Conservation (phyloP, 192 early-diverging fungal genomes). For the Spizellomyces sp. region DNA sequence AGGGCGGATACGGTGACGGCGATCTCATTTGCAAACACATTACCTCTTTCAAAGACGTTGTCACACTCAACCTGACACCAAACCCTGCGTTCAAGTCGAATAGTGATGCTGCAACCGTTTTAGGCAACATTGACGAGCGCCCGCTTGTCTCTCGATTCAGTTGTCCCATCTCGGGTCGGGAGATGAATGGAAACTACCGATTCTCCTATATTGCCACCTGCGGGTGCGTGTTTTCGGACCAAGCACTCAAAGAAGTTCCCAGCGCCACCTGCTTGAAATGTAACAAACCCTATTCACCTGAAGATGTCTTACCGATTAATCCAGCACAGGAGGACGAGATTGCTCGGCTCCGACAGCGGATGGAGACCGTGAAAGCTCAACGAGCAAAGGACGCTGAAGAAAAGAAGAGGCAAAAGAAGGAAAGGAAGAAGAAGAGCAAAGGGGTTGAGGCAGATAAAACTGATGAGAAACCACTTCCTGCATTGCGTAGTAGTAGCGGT, state of each 20-base stretch:
- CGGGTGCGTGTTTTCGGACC: slow-evolving; percentile 80
- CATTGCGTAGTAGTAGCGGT: slow-evolving; percentile 15
- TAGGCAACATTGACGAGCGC: slow-evolving; percentile 40
- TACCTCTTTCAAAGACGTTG: slow-evolving; percentile 70
- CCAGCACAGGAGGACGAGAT: slow-evolving; percentile 61
- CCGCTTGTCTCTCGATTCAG: slow-evolving; percentile 46
- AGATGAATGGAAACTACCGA: slow-evolving; percentile 83
- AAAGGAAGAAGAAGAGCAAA: slow-evolving; percentile 32
- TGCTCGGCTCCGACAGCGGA: slow-evolving; percentile 54
- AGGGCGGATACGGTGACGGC: slow-evolving; percentile 72
- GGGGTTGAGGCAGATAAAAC: slow-evolving; percentile 12
- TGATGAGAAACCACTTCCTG: background rate
- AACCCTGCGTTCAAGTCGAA: slow-evolving; percentile 62
- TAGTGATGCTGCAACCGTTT: slow-evolving; percentile 19
- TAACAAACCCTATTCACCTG: slow-evolving; percentile 54
- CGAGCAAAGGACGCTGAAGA: slow-evolving; percentile 48
- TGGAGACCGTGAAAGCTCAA: slow-evolving; percentile 58
- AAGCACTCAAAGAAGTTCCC: slow-evolving; percentile 73
- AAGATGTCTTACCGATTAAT: slow-evolving; percentile 74
- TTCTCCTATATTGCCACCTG: slow-evolving; percentile 59
- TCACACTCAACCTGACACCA: slow-evolving; percentile 63
- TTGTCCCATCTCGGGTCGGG: slow-evolving; percentile 80
- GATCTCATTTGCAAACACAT: slow-evolving; percentile 77
- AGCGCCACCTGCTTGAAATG: slow-evolving; percentile 68
- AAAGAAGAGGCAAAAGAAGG: slow-evolving; percentile 46